These are phyloP conservation scores for Xylariaceae sp. DNA, from an alignment of 2,329 filamentous ascomycete genomes.

Conservation along the genomic window DNA sequence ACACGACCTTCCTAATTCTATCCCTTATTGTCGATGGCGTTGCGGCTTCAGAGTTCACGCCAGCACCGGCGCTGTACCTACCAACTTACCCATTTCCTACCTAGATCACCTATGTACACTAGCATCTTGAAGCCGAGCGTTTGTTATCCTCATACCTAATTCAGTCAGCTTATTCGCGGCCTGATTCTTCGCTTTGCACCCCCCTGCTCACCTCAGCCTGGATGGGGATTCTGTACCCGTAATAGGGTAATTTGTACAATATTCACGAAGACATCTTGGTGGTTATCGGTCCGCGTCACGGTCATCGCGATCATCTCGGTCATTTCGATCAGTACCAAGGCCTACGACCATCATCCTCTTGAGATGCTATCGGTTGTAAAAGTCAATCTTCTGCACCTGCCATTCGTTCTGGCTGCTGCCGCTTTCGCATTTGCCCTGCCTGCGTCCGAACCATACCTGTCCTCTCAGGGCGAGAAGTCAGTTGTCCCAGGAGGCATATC, in stretches of 20 bases:
- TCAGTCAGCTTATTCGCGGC: neutral
- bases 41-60: neutral
- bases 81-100: neutral
- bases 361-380: conserved; percentile 14
- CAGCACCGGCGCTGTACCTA: neutral
- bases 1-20: neutral
- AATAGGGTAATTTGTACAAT: conserved; percentile 2
- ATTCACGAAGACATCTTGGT: conserved; percentile 2
- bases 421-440: conserved; percentile 18
- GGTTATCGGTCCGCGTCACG: neutral
- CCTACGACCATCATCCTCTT: conserved; percentile 6
- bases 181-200: too few relatives aligned
- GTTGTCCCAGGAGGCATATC: conserved; percentile 44
- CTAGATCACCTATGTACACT: neutral
- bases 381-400: conserved; percentile 12
- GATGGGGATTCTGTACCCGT: neutral
- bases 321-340: neutral
- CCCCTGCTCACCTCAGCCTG: neutral
- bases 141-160: neutral
- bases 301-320: conserved; percentile 2
- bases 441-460: conserved; percentile 11
- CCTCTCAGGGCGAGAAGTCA: conserved; percentile 9
- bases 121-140: neutral
- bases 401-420: conserved; percentile 10
- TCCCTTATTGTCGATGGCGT: neutral